Percentiles rank a stretch among this genome's conserved stretches.
These are phyloP conservation scores for Phytophthora pisi DNA, from an alignment of 352 stramenopile species.

Conservation along the genomic window DNA sequence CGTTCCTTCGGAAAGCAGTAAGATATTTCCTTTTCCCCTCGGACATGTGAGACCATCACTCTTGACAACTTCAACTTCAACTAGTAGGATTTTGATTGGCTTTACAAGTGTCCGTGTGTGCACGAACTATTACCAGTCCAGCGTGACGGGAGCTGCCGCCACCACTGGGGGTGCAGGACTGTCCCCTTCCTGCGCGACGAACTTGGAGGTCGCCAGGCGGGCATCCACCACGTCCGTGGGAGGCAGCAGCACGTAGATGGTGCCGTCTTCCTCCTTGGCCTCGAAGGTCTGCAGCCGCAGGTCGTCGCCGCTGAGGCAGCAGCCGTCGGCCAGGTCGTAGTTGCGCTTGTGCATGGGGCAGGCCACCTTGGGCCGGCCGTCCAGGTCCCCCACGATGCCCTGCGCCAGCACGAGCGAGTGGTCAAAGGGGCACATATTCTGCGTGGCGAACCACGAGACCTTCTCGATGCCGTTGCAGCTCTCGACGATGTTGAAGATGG, in stretches of 20 bases:
- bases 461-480: slow-evolving; percentile 64
- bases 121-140: slow-evolving; percentile 26
- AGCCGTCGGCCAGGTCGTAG: slow-evolving; percentile 81
- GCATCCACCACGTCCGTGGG: slow-evolving; percentile 76
- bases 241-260: slow-evolving; percentile 85
- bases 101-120: neutral
- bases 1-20: slow-evolving; percentile 54
- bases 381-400: slow-evolving; percentile 87
- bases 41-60: neutral
- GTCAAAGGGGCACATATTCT: slow-evolving; percentile 95
- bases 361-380: slow-evolving; percentile 85
- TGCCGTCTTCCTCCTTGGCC: slow-evolving; percentile 73
- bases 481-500: slow-evolving; percentile 89
- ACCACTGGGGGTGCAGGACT: neutral
- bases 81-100: neutral
- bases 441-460: slow-evolving; percentile 89
- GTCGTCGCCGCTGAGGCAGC: slow-evolving; percentile 71
- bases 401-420: slow-evolving; percentile 93
- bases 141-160: slow-evolving; percentile 3
- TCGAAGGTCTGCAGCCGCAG: slow-evolving; percentile 87
- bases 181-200: slow-evolving; percentile 19
- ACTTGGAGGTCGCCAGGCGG: slow-evolving; percentile 83
- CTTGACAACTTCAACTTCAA: neutral
- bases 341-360: slow-evolving; percentile 94
- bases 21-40: slow-evolving; percentile 52